A percentile compares a stretch with the other conserved stretches of the same genome.
Evolutionary conservation across 495 filamentous ascomycete species (phyloP).

Genomic region (Trichocladium uniseriatum): DNA sequence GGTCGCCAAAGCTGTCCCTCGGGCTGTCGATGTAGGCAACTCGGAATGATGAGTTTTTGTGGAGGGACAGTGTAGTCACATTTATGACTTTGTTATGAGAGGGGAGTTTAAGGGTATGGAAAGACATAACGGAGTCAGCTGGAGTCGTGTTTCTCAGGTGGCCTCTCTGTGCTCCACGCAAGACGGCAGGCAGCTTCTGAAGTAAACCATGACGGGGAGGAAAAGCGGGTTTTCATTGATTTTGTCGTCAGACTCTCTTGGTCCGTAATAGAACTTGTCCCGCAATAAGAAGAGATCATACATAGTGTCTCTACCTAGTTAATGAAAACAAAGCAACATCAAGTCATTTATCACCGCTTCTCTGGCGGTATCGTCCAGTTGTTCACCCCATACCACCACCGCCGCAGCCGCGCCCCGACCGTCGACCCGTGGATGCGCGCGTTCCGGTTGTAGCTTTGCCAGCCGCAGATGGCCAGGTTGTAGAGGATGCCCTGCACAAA

Average conservation of each 20-base stretch:
- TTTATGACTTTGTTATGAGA: conserved; percentile 6
- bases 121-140: conserved; percentile 1
- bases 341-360: conserved; percentile 6
- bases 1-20: conserved; percentile 30
- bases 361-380: conserved; percentile 59
- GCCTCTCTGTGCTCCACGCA: background rate
- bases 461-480: conserved; percentile 68
- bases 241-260: background rate
- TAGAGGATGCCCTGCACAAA: conserved; percentile 77
- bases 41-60: conserved; percentile 12
- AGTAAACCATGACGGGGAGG: background rate
- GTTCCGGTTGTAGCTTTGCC: conserved; percentile 72
- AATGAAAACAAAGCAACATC: background rate
- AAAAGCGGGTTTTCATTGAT: conserved; percentile 3
- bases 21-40: conserved; percentile 24
- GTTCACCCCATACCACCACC: conserved; percentile 91
- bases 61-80: background rate
- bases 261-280: conserved; percentile 2
- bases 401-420: conserved; percentile 58
- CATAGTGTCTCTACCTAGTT: background rate
- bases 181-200: background rate
- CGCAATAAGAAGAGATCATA: background rate
- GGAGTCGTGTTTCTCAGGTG: background rate
- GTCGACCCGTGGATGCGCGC: conserved; percentile 60
- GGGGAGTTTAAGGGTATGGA: conserved; percentile 10